These are phyloP conservation scores for Phoenix roebelenii DNA, from an alignment of 176 grass and related monocot genomes.

Conservation along the genomic window DNA sequence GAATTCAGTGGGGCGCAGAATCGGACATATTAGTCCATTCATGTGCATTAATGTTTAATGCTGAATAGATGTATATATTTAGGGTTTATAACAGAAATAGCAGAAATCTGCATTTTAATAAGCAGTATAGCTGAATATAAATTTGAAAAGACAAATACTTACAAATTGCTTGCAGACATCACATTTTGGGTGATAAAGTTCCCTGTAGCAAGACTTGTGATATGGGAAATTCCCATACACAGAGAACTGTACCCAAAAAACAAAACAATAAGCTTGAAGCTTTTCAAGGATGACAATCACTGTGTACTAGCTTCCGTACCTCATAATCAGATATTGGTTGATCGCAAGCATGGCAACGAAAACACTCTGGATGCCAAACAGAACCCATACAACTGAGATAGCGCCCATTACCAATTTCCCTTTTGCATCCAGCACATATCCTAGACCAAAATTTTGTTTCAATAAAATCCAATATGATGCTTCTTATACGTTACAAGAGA, in stretches of 20 bases:
- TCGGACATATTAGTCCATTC: no score
- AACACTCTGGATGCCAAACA: constrained; percentile 83
- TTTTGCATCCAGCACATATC: constrained; percentile 75
- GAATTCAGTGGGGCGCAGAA: no score
- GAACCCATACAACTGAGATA: constrained; percentile 69
- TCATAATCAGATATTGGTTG: constrained; percentile 72
- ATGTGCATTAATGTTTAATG: no score
- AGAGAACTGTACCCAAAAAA: constrained; percentile 40
- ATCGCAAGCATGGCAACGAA: constrained; percentile 53
- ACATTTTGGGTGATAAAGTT: constrained; percentile 66
- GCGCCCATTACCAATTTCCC: constrained; percentile 41
- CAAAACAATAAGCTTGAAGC: neutral
- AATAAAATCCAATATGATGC: no score
- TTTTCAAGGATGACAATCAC: constrained; percentile 16
- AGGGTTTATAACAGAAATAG: no score
- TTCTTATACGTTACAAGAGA: no score
- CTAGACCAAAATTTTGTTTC: constrained; percentile 23
- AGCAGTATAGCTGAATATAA: neutral
- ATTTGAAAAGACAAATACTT: constrained; percentile 28
- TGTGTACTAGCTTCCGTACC: constrained; percentile 35
- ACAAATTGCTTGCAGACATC: constrained; percentile 81
- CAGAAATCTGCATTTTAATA: no score
- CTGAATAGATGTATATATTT: no score
- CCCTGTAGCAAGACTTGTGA: constrained; percentile 78
- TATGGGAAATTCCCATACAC: constrained; percentile 56